Conservation (phyloP, 345 rosid species). For the Camelina laxa region DNA sequence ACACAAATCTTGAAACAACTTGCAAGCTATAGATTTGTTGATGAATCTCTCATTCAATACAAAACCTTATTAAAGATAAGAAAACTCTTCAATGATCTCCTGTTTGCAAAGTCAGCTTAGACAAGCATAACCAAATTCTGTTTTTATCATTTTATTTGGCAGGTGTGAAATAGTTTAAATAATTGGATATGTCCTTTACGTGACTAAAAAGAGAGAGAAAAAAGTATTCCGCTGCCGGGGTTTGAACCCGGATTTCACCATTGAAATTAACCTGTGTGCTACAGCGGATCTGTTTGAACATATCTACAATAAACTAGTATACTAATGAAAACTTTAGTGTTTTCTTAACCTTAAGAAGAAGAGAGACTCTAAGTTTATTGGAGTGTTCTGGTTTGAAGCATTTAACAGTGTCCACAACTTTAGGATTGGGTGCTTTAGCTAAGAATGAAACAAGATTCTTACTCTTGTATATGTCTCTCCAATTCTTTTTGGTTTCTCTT, state of each 20-base stretch:
- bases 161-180: too few species aligned
- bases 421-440: too few species aligned
- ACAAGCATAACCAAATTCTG: too few species aligned
- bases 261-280: conserved; percentile 10
- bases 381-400: not conserved
- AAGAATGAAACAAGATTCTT: too few species aligned
- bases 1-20: too few species aligned
- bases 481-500: too few species aligned
- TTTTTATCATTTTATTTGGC: too few species aligned
- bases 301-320: not conserved
- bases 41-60: conserved; percentile 65
- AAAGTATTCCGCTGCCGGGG: not conserved
- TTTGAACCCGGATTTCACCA: conserved; percentile 1
- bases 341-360: not conserved
- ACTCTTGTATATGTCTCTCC: too few species aligned
- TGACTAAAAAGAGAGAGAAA: not conserved
- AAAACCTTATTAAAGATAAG: conserved; percentile 26
- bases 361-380: not conserved
- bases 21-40: too few species aligned
- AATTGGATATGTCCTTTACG: not conserved
- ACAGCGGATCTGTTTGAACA: not conserved
- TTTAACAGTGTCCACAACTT: not conserved
- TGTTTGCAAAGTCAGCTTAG: not conserved
- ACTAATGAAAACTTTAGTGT: not conserved
- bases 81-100: not conserved